Evolutionary conservation across 129 eudicot species (phyloP).

Genomic region (Centaurea solstitialis): DNA sequence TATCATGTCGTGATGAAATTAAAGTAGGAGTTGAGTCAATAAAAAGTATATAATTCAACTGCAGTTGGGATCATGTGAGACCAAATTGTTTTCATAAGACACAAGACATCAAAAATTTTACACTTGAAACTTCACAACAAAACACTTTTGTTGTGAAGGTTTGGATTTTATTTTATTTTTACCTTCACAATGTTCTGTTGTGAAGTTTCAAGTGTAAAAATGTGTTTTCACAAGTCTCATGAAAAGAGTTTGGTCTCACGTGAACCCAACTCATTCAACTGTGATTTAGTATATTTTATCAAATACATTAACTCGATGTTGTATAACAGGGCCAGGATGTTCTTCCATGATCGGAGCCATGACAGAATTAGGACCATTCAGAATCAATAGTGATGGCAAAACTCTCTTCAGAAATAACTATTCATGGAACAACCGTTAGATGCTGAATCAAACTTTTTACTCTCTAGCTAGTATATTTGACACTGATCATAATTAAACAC

Average conservation of each 20-base stretch:
- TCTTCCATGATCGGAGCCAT: slow-evolving; percentile 50
- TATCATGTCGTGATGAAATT: neutral
- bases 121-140: too few species aligned
- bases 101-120: too few species aligned
- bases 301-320: neutral
- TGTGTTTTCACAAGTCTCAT: too few species aligned
- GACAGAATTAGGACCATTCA: slow-evolving; percentile 50
- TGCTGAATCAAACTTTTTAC: neutral
- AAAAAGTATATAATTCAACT: too few species aligned
- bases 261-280: neutral
- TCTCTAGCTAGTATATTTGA: neutral
- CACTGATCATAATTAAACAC: neutral
- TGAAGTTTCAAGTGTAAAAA: too few species aligned
- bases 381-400: slow-evolving; percentile 48
- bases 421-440: slow-evolving; percentile 54
- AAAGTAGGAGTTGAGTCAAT: too few species aligned
- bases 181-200: too few species aligned
- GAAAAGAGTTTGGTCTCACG: too few species aligned
- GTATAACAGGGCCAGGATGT: slow-evolving; percentile 38
- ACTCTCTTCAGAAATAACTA: slow-evolving; percentile 41
- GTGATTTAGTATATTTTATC: neutral
- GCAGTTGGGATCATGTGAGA: too few species aligned
- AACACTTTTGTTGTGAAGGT: too few species aligned
- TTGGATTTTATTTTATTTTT: too few species aligned
- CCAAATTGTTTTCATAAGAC: too few species aligned